Evolutionary conservation across 345 rosid species (phyloP), one percentile per base, ranked within the genome.

Genomic region (Trapa bicornis): DNA sequence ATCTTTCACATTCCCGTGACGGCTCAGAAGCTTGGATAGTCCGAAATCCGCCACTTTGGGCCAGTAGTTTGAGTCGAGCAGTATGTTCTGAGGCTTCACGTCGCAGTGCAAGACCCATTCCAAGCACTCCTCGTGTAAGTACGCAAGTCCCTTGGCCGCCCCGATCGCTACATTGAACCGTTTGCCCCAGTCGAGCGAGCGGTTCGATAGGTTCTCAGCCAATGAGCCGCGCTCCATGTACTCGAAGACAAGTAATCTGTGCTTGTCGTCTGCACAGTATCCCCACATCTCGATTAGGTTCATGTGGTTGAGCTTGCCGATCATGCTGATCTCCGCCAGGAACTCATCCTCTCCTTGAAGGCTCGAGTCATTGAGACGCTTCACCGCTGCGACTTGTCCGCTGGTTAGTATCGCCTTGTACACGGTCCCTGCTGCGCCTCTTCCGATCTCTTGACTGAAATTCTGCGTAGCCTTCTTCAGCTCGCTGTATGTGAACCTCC

Each of bases 51-150:
- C 58, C 2, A 75, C 68, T 39, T 75, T 79, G 3, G 79, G 70
- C 1, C 37, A 53, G 67, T 39, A 75, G 10, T 14, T 4, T 0
- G 65, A 64, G 47, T 78, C 76, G 1, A 75, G 36, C 2, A 78
- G 72, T 4, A 78, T 72, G 72, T 75, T 75, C 0, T 75, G 70
- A 0, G 77, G 79, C 68, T 79, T 79, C 36, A 79, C 71, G 6
- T 75, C 82, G 9, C 76, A 70, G 37, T 71, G 80, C 6, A 79
- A 42, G 17, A 79, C 68, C 83, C 78, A 76, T 12, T 78, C 76
- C 17, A 74, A 48, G 75, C 84, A 81, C 42, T 76, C 84, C 41
- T 78, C 82, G 1, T 81, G 84, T 17, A 81, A 66, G 65, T 81
- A 81, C 8, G 79, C 75, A 9, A 81, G 67, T 5, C 84, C 84